A percentile compares a stretch with the other conserved stretches of the same genome.
Conservation (phyloP, 2,329 filamentous ascomycete genomes). For the Pyrenophora tritici-repentis region DNA sequence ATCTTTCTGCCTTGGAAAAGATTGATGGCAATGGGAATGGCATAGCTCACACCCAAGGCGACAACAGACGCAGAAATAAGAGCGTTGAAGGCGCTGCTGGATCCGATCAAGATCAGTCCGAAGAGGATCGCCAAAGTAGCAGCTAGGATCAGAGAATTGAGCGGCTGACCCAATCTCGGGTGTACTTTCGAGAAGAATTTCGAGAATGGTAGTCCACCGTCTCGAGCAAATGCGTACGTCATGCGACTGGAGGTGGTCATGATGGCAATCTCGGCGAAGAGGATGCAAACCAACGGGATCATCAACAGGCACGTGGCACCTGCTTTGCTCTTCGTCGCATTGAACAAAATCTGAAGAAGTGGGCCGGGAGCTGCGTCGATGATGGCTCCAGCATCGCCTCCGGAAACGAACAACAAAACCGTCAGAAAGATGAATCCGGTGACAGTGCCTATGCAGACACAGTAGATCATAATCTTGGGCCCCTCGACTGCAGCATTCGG, state of each 20-base stretch:
- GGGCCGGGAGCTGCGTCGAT: slow-evolving; percentile 63
- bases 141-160: slow-evolving; percentile 69
- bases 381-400: slow-evolving; percentile 59
- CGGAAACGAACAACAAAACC: slow-evolving; percentile 67
- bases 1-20: slow-evolving; percentile 67
- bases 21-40: slow-evolving; percentile 73
- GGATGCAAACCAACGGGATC: slow-evolving; percentile 67
- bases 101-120: slow-evolving; percentile 72
- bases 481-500: slow-evolving; percentile 63
- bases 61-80: slow-evolving; percentile 74
- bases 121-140: slow-evolving; percentile 67
- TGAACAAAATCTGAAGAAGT: slow-evolving; percentile 65
- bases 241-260: slow-evolving; percentile 70
- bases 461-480: slow-evolving; percentile 69
- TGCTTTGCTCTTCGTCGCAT: slow-evolving; percentile 65
- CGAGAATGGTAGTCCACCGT: slow-evolving; percentile 69
- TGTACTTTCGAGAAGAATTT: slow-evolving; percentile 66
- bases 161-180: slow-evolving; percentile 63
- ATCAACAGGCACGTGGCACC: slow-evolving; percentile 69
- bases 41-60: slow-evolving; percentile 73
- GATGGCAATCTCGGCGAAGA: slow-evolving; percentile 67
- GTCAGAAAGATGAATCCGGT: slow-evolving; percentile 68
- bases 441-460: slow-evolving; percentile 65
- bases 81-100: slow-evolving; percentile 70
- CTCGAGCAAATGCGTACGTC: slow-evolving; percentile 69